phyloP scores from a whole-genome alignment of 768 basidiomycete genomes.

The Boletus coccyginus region DNA sequence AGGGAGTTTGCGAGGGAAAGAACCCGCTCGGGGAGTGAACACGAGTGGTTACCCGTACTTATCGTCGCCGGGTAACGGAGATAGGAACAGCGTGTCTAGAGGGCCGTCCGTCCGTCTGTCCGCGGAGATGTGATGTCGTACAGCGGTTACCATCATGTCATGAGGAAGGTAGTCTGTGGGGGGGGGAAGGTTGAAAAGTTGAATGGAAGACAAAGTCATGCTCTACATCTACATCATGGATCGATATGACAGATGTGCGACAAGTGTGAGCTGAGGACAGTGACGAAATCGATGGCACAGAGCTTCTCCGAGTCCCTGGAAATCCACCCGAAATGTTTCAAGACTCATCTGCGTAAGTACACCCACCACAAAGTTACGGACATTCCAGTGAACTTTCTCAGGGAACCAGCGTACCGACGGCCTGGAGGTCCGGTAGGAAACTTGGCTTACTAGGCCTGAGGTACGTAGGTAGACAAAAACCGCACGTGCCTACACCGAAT shows the following conservation, averaged over 20 bases:
- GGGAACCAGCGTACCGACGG: not conserved
- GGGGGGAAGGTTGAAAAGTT: too few species aligned
- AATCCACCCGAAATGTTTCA: not conserved
- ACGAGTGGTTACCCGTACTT: not conserved
- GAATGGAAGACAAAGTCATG: too few species aligned
- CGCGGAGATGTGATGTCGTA: not conserved
- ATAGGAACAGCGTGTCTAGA: too few species aligned
- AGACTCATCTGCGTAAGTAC: too few species aligned
- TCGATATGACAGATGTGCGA: not conserved
- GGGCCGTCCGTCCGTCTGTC: too few species aligned
- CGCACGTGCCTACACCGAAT: not conserved
- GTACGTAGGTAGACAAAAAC: too few species aligned
- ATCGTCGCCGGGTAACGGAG: not conserved
- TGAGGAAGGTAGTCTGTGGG: too few species aligned
- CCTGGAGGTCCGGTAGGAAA: not conserved
- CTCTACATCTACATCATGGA: too few species aligned
- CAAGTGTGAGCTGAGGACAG: not conserved
- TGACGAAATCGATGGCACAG: not conserved
- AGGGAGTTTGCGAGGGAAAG: not conserved
- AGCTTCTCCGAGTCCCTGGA: too few species aligned
- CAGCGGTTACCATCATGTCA: not conserved
- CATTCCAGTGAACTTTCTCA: not conserved
- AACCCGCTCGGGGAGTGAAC: not conserved
- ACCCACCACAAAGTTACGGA: not conserved
- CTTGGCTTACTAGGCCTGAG: too few species aligned